These are phyloP conservation scores for Dipsacomyces acuminosporus DNA, from an alignment of 371 early-diverging fungal species.

Conservation along the genomic window DNA sequence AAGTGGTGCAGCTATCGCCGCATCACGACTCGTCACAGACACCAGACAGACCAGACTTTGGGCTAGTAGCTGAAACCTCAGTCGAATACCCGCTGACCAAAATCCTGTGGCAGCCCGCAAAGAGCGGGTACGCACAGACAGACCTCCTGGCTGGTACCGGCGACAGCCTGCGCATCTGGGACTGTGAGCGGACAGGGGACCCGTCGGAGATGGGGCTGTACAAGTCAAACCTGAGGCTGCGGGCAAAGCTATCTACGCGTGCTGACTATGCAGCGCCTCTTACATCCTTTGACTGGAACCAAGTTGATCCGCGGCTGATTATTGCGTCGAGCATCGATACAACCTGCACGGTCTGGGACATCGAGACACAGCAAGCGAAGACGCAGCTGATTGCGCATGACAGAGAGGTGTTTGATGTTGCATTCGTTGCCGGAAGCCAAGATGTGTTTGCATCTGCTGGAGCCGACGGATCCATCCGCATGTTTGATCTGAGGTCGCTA, in stretches of 20 bases:
- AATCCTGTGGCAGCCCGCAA: constrained; percentile 80
- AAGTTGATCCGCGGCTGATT: constrained; percentile 71
- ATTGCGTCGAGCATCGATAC: constrained; percentile 94
- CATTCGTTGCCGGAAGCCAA: constrained; percentile 74
- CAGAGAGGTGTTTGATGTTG: constrained; percentile 93
- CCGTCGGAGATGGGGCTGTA: constrained; percentile 21
- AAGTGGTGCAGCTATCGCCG: constrained; percentile 52
- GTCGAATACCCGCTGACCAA: constrained; percentile 89
- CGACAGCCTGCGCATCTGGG: constrained; percentile 85
- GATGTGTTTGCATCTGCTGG: constrained; percentile 96
- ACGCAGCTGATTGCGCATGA: constrained; percentile 98
- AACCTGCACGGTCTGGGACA: constrained; percentile 97
- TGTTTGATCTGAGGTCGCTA: constrained; percentile 89
- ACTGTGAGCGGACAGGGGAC: constrained; percentile 58
- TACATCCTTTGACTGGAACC: constrained; percentile 96
- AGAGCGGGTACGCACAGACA: constrained; percentile 52
- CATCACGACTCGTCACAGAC: constrained; percentile 29
- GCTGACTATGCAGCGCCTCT: constrained; percentile 81
- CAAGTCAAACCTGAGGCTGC: constrained; percentile 13
- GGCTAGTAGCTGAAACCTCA: constrained; percentile 67
- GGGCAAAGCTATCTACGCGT: constrained; percentile 44
- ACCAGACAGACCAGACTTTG: constrained; percentile 54
- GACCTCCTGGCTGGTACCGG: constrained; percentile 86
- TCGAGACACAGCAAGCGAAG: constrained; percentile 88
- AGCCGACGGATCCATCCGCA: constrained; percentile 93